A percentile compares a stretch with the other conserved stretches of the same genome.
Conservation (phyloP, 805 yeast species). For the Metschnikowia chrysomelidarum region DNA sequence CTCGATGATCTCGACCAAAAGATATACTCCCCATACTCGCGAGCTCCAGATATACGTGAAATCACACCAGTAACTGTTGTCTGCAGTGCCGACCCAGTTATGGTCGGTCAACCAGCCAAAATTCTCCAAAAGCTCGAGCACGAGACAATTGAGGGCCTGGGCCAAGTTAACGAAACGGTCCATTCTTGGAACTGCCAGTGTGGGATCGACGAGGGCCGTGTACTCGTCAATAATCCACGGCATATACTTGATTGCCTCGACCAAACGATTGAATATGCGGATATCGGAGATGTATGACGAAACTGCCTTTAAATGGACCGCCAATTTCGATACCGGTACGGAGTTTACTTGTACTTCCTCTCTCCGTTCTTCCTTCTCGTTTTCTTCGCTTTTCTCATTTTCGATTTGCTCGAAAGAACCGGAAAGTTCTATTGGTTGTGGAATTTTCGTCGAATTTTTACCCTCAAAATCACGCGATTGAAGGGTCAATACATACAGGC, state of each 20-base stretch:
- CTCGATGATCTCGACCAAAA: conserved; percentile 39
- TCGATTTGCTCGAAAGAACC: too few relatives aligned
- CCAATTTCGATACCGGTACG: conserved; percentile 22
- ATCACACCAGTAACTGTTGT: conserved; percentile 41
- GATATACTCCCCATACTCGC: conserved; percentile 44
- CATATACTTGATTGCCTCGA: conserved; percentile 41
- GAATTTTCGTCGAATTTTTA: too few relatives aligned
- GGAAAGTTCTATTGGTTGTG: too few relatives aligned
- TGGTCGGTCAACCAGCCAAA: conserved; percentile 48
- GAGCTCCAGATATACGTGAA: conserved; percentile 45
- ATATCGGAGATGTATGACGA: conserved; percentile 40
- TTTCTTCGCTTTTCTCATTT: too few relatives aligned
- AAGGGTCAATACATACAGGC: too few relatives aligned
- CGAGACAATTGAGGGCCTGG: conserved; percentile 41
- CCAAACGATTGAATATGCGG: conserved; percentile 41
- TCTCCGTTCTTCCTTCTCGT: too few relatives aligned
- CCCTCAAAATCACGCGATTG: too few relatives aligned
- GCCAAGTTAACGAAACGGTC: conserved; percentile 35
- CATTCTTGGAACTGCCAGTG: conserved; percentile 24
- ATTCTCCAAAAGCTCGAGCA: conserved; percentile 40
- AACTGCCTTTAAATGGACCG: conserved; percentile 34
- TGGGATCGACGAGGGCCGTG: conserved; percentile 26
- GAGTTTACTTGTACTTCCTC: too few relatives aligned
- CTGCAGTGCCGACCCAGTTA: conserved; percentile 42
- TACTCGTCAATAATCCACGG: conserved; percentile 46